Conservation (phyloP, 768 basidiomycete genomes). For the Dacryopinax spathularia region DNA sequence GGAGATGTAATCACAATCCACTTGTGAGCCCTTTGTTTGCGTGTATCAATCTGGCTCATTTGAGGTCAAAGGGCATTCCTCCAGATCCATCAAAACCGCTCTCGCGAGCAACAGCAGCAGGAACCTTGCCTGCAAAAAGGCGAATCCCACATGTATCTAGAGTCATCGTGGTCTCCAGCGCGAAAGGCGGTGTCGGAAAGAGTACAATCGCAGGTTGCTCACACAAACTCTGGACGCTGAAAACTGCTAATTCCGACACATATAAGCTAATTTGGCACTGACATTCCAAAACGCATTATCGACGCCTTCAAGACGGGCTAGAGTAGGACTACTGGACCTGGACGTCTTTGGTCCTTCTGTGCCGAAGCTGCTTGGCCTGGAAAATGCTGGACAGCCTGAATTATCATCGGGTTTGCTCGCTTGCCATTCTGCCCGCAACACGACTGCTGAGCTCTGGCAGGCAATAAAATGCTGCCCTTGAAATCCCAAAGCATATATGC, state of each 20-base stretch:
- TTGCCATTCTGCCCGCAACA: neutral
- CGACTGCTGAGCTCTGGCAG: neutral
- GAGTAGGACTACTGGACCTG: constrained; percentile 81
- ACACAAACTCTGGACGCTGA: constrained; percentile 3
- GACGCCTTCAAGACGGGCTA: constrained; percentile 21
- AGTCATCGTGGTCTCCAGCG: constrained; percentile 74
- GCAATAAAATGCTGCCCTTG: neutral
- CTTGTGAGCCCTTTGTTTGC: neutral
- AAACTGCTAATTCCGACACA: constrained; percentile 10
- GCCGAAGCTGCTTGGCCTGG: constrained; percentile 85
- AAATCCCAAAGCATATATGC: constrained; percentile 74
- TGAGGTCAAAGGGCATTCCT: constrained; percentile 26
- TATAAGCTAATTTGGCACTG: constrained; percentile 65
- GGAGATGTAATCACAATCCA: neutral
- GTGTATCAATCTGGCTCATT: neutral
- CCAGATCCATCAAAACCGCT: constrained; percentile 22
- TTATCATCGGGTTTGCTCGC: constrained; percentile 47
- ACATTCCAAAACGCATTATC: constrained; percentile 10
- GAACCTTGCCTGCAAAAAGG: constrained; percentile 25
- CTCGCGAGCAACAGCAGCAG: constrained; percentile 30
- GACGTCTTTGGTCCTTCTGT: constrained; percentile 93
- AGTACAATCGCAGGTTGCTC: constrained; percentile 73
- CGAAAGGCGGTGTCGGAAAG: constrained; percentile 94
- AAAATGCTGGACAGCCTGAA: constrained; percentile 58
- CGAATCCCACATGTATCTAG: constrained; percentile 50